Evolutionary conservation across 805 yeast species (phyloP).

Genomic region (Ascoidea asiatica): DNA sequence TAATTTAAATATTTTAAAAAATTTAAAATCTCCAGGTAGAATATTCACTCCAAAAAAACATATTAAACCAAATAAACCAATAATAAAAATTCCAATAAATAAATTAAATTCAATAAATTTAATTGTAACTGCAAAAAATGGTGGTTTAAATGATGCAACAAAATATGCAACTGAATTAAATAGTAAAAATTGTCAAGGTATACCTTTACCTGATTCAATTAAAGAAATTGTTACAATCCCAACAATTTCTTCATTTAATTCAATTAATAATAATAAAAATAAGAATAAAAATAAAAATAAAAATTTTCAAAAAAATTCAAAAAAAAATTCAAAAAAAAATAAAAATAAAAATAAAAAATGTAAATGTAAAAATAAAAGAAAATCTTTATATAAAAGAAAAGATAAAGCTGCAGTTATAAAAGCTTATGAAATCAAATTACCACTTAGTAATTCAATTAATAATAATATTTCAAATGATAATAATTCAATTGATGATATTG

Average conservation of each 20-base stretch:
- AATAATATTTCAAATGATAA: neutral
- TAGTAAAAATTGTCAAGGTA: conserved; percentile 46
- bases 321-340: conserved; percentile 7
- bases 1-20: conserved; percentile 3
- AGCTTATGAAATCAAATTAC: conserved; percentile 4
- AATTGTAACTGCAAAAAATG: conserved; percentile 50
- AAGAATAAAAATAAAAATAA: neutral
- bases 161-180: conserved; percentile 58
- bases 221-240: conserved; percentile 52
- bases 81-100: neutral
- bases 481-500: neutral
- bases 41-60: conserved; percentile 7
- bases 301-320: conserved; percentile 8
- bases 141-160: conserved; percentile 48
- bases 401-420: conserved; percentile 8
- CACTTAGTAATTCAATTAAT: neutral
- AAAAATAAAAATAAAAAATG: conserved; percentile 1
- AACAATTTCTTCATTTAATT: neutral
- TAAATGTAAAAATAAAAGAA: conserved; percentile 7
- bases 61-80: conserved; percentile 6
- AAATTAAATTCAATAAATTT: conserved; percentile 21
- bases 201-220: conserved; percentile 43
- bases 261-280: neutral
- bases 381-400: conserved; percentile 6
- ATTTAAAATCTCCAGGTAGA: conserved; percentile 1